A percentile compares a stretch with the other conserved stretches of the same genome.
phyloP scores from a whole-genome alignment of 2,329 filamentous ascomycete genomes.

The Talaromyces verruculosus region DNA sequence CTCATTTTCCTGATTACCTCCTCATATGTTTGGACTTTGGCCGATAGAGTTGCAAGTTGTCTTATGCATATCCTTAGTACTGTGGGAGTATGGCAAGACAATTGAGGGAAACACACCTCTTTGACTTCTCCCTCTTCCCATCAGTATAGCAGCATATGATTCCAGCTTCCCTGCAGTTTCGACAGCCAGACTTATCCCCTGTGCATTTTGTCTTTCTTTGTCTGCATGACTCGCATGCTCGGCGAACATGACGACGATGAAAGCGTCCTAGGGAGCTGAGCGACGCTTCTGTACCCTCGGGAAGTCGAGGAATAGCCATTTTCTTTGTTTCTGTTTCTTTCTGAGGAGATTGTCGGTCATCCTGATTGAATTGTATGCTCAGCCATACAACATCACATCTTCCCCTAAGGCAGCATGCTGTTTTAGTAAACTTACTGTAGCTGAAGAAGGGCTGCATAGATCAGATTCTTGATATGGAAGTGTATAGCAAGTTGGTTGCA shows the following conservation, averaged over 20 bases:
- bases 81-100: background rate
- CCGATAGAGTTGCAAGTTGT: conserved; percentile 43
- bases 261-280: conserved; percentile 36
- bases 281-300: conserved; percentile 35
- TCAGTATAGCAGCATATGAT: conserved; percentile 48
- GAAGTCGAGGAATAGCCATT: conserved; percentile 40
- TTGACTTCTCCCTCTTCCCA: conserved; percentile 48
- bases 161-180: conserved; percentile 46
- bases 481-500: conserved; percentile 34
- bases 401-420: background rate
- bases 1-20: conserved; percentile 40
- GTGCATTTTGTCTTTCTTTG: conserved; percentile 49
- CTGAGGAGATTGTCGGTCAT: conserved; percentile 27
- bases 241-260: conserved; percentile 40
- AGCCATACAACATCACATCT: background rate
- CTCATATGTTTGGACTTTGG: conserved; percentile 45
- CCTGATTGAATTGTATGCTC: conserved; percentile 25
- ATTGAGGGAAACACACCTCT: conserved; percentile 34
- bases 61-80: conserved; percentile 26
- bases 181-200: conserved; percentile 46
- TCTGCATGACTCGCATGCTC: conserved; percentile 49
- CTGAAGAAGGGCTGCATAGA: conserved; percentile 31
- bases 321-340: conserved; percentile 33
- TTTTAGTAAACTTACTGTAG: conserved; percentile 28
- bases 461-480: conserved; percentile 35